phyloP scores from a whole-genome alignment of 2,329 filamentous ascomycete genomes.

The Aureobasidium musti region DNA sequence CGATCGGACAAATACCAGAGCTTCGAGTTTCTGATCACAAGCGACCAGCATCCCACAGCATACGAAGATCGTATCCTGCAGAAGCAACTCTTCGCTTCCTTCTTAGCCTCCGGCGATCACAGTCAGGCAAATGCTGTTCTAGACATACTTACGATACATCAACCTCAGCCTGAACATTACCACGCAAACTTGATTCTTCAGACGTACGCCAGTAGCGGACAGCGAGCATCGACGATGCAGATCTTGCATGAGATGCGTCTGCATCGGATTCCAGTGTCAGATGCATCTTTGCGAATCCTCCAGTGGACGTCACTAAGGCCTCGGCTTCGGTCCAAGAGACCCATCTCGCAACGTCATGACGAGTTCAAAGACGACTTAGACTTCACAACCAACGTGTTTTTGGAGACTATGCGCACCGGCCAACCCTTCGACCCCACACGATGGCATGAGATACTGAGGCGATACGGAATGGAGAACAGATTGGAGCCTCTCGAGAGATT shows the following conservation, averaged over 20 bases:
- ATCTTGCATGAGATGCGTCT: slow-evolving; percentile 55
- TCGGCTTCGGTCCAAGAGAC: slow-evolving; percentile 45
- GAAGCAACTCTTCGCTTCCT: slow-evolving; percentile 55
- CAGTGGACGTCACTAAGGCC: slow-evolving; percentile 44
- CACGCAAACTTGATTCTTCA: slow-evolving; percentile 54
- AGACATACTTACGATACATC: slow-evolving; percentile 57
- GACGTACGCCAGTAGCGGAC: slow-evolving; percentile 41
- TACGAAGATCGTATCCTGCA: slow-evolving; percentile 60
- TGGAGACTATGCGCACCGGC: slow-evolving; percentile 48
- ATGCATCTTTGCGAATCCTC: slow-evolving; percentile 50
- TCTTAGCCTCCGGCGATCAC: slow-evolving; percentile 55
- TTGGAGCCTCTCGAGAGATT: slow-evolving; percentile 56
- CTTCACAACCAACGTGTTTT: slow-evolving; percentile 53
- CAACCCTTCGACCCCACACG: slow-evolving; percentile 47
- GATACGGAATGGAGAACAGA: slow-evolving; percentile 59
- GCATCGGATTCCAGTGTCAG: slow-evolving; percentile 47
- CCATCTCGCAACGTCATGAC: slow-evolving; percentile 29
- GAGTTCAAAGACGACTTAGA: slow-evolving; percentile 43
- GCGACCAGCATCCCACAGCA: slow-evolving; percentile 66
- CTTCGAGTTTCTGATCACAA: slow-evolving; percentile 56
- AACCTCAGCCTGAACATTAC: slow-evolving; percentile 39
- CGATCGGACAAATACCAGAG: slow-evolving; percentile 46
- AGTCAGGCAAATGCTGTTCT: slow-evolving; percentile 40
- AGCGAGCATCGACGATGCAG: slow-evolving; percentile 37
- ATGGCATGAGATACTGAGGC: slow-evolving; percentile 62